Evolutionary conservation across 2,329 filamentous ascomycete species (phyloP).

Genomic region (Coleophoma eucalyptorum): DNA sequence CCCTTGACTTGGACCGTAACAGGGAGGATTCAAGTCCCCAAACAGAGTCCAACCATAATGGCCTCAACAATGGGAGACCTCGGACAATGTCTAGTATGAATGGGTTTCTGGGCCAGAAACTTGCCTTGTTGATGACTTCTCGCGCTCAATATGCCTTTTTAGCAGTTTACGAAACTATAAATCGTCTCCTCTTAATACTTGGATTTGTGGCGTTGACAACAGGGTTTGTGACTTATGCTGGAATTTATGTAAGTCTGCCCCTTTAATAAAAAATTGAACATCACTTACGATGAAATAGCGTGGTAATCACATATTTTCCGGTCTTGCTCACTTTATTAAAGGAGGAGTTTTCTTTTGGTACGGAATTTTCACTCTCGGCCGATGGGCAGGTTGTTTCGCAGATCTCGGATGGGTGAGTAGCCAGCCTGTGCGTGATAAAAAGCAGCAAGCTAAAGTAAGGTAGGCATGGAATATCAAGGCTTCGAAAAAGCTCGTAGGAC

Average conservation of each 20-base stretch:
- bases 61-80: slow-evolving; percentile 42
- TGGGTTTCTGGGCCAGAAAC: slow-evolving; percentile 46
- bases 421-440: not conserved
- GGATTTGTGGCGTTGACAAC: slow-evolving; percentile 71
- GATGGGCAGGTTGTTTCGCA: slow-evolving; percentile 87
- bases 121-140: slow-evolving; percentile 52
- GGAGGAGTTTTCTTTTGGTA: slow-evolving; percentile 95
- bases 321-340: slow-evolving; percentile 90
- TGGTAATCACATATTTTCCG: slow-evolving; percentile 65
- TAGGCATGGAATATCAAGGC: slow-evolving; percentile 86
- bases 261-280: not conserved
- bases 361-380: slow-evolving; percentile 78
- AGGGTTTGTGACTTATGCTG: slow-evolving; percentile 73
- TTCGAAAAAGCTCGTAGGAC: slow-evolving; percentile 30
- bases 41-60: slow-evolving; percentile 30
- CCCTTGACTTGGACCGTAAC: slow-evolving; percentile 36
- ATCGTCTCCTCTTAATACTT: slow-evolving; percentile 73
- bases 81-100: slow-evolving; percentile 33
- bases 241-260: slow-evolving; percentile 73
- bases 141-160: slow-evolving; percentile 54
- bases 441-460: not conserved
- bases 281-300: slow-evolving; percentile 44
- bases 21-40: slow-evolving; percentile 30
- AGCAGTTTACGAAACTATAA: slow-evolving; percentile 62
- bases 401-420: slow-evolving; percentile 75